Evolutionary conservation across 352 stramenopile species (phyloP), one percentile per base, ranked within the genome.

Genomic region (Globisporangium canariense): DNA sequence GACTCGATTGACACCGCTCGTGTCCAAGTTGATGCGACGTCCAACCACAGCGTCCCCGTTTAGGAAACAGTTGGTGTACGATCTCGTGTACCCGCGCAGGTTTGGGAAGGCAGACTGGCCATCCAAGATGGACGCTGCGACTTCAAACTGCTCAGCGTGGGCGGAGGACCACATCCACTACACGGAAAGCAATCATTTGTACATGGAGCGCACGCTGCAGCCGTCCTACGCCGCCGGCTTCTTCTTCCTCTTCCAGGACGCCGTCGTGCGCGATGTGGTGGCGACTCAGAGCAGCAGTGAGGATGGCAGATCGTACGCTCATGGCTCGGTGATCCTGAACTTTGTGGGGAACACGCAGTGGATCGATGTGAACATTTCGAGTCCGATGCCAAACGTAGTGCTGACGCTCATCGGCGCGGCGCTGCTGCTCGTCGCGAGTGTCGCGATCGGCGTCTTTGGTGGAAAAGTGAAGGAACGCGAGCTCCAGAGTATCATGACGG

Each of bases 191-290:
- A 79, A 77, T 30, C 71, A 81, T 30, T 25, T 79, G 18, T 82
- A 82, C 57, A 73, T 77, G 7, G 71, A 79, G 22, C 28, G 65
- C 43, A 74, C 61, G 8, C 62, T 78, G 20, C 75, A 82, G 56
- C 52, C 67, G 10, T 64, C 67, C 30, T 73, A 78, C 41, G 76
- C 72, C 0, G 64, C 71, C 3, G 75, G 69, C 0, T 62, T 73
- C 7, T 79, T 71, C 47, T 78, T 73, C 43, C 46, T 78, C 6
- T 75, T 79, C 56, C 72, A 82, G 18, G 69, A 79, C 18, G 75
- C 55, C 0, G 52, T 75, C 20, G 50, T 25, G 8, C 61, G 54
- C 10, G 41, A 46, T 4, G 36, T 41, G 36, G 49, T 56, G 2
- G 22, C 43, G 14, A 11, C 20, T 55, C 49, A 55, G 49, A 30